These are phyloP conservation scores for Scleroderma citrinum DNA, from an alignment of 768 basidiomycete genomes.

Conservation along the genomic window DNA sequence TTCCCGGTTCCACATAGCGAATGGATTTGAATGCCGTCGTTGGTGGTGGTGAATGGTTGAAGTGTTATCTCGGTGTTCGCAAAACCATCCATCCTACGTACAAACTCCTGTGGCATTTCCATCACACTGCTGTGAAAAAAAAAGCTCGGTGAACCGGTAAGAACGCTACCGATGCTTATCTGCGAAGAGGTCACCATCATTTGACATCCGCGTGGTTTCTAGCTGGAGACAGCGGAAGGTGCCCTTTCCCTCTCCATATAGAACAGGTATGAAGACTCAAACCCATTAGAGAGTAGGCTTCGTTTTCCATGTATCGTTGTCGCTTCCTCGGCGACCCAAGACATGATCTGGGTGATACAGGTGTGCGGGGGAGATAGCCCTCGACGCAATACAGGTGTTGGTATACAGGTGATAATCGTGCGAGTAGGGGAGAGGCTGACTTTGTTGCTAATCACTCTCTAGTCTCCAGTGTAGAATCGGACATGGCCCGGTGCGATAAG, in stretches of 20 bases:
- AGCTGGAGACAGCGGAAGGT: constrained; percentile 6
- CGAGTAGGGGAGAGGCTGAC: background rate
- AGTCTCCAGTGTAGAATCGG: constrained; percentile 23
- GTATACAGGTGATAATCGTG: background rate
- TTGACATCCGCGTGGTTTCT: constrained; percentile 3
- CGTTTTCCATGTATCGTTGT: constrained; percentile 14
- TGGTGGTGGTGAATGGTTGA: background rate
- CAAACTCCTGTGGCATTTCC: background rate
- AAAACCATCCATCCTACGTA: too few species aligned
- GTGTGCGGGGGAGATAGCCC: background rate
- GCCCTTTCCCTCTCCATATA: constrained; percentile 12
- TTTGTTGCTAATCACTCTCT: constrained; percentile 13
- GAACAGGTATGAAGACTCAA: constrained; percentile 8
- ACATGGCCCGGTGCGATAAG: constrained; percentile 23
- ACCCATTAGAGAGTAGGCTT: constrained; percentile 12
- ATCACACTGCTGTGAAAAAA: background rate
- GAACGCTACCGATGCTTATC: background rate
- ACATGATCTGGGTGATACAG: constrained; percentile 1
- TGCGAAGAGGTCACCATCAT: constrained; percentile 1
- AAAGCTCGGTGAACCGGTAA: background rate
- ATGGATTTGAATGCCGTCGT: background rate
- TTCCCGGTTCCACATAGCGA: background rate
- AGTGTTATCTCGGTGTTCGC: too few species aligned
- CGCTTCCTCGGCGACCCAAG: constrained; percentile 10
- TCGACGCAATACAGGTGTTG: background rate